These are phyloP conservation scores for Trichosporon sp. DNA, from an alignment of 1,284 basidiomycete species.

Conservation along the genomic window DNA sequence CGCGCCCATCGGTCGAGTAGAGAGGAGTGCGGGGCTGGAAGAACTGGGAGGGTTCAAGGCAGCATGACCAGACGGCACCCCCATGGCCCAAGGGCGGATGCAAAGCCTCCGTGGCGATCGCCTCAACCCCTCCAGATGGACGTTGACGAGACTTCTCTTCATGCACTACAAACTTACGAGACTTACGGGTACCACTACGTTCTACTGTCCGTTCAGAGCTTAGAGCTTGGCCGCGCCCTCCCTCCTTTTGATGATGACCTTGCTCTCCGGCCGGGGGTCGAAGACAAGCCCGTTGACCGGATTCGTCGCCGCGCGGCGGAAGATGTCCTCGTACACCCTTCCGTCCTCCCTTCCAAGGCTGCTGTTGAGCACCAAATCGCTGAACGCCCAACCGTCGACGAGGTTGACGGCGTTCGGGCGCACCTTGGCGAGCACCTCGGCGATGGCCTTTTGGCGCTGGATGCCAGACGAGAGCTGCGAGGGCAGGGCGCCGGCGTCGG, in stretches of 20 bases:
- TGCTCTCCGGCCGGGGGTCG: constrained; percentile 24
- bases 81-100: too few relatives aligned
- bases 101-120: too few relatives aligned
- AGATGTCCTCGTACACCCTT: constrained; percentile 59
- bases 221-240: constrained; percentile 23
- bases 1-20: too few relatives aligned
- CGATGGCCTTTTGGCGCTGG: constrained; percentile 21
- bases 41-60: too few relatives aligned
- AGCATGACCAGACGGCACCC: too few relatives aligned
- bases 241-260: constrained; percentile 11
- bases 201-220: not conserved
- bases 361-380: constrained; percentile 63
- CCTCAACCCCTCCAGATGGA: too few relatives aligned
- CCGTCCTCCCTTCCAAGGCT: constrained; percentile 61
- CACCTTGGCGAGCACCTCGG: constrained; percentile 15
- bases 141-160: too few relatives aligned
- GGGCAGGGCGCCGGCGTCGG: constrained; percentile 58
- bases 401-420: constrained; percentile 50
- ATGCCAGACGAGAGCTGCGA: constrained; percentile 13
- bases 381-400: constrained; percentile 61
- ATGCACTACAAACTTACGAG: too few relatives aligned
- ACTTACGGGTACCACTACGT: too few relatives aligned
- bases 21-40: too few relatives aligned
- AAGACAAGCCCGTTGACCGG: constrained; percentile 30
- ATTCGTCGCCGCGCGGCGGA: constrained; percentile 47